Evolutionary conservation across 2,329 filamentous ascomycete species (phyloP).

Genomic region (Curvularia sp.): DNA sequence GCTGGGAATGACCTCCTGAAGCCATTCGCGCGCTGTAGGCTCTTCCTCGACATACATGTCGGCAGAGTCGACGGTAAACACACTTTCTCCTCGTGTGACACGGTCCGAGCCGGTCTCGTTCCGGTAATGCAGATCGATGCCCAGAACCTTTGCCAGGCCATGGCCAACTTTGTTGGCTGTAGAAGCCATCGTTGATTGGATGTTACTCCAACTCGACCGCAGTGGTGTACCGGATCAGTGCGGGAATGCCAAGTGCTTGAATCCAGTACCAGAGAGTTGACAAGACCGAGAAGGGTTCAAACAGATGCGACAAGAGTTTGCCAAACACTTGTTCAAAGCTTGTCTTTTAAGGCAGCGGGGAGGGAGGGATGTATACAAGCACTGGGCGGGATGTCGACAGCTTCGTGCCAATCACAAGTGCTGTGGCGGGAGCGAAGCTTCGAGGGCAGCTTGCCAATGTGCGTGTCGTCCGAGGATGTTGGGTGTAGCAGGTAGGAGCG

Average conservation of each 20-base stretch:
- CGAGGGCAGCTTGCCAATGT: background rate
- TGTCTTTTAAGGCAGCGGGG: constrained; percentile 33
- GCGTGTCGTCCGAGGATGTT: constrained; percentile 17
- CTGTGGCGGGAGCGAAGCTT: constrained; percentile 1
- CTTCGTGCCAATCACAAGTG: constrained; percentile 13
- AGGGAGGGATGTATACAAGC: constrained; percentile 19
- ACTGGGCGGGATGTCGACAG: constrained; percentile 18
- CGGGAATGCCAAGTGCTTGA: constrained; percentile 24
- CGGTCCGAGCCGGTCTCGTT: constrained; percentile 67
- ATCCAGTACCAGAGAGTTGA: constrained; percentile 16
- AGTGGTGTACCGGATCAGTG: constrained; percentile 17
- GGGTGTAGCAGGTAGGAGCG: constrained; percentile 18
- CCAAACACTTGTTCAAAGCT: constrained; percentile 34
- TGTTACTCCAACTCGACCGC: constrained; percentile 4
- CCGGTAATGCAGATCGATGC: constrained; percentile 79
- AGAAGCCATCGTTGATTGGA: constrained; percentile 34
- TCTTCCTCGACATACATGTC: constrained; percentile 83
- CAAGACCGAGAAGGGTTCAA: constrained; percentile 39
- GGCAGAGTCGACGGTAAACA: constrained; percentile 74
- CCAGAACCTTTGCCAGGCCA: constrained; percentile 76
- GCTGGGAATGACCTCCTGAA: constrained; percentile 69
- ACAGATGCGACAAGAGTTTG: constrained; percentile 30
- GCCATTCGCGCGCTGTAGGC: constrained; percentile 76
- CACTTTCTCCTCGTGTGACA: constrained; percentile 78
- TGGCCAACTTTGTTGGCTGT: constrained; percentile 68